Conservation (phyloP, 305 asterid species). For the Fraxinus angustifolia region DNA sequence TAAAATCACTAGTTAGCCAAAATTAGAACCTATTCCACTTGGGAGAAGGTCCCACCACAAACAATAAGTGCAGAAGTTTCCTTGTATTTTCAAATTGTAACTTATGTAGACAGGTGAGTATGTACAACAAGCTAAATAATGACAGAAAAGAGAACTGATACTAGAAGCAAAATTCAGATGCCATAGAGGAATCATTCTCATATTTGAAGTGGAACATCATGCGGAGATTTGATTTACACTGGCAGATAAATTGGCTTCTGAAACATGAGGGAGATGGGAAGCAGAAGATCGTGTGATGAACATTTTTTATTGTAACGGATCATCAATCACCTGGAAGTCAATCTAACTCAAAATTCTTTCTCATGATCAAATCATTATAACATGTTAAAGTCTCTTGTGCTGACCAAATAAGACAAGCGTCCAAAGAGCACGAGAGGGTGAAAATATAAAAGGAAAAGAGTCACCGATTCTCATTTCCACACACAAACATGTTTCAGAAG, state of each 20-base stretch:
- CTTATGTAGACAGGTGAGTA: not conserved
- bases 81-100: not conserved
- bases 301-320: not conserved
- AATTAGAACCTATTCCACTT: not conserved
- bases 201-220: not conserved
- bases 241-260: not conserved
- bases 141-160: not conserved
- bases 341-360: not conserved
- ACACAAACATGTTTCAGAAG: not conserved
- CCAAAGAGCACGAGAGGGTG: not conserved
- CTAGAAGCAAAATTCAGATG: not conserved
- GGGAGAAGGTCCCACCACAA: not conserved
- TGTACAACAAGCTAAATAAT: not conserved
- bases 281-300: not conserved
- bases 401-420: not conserved
- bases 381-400: not conserved
- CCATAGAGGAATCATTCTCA: not conserved
- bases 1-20: not conserved
- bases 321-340: not conserved
- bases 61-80: not conserved
- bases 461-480: not conserved
- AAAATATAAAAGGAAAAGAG: not conserved
- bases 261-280: not conserved
- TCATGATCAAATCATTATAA: not conserved
- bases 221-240: not conserved